Conservation (phyloP, 345 rosid species). For the Populus euphratica region DNA sequence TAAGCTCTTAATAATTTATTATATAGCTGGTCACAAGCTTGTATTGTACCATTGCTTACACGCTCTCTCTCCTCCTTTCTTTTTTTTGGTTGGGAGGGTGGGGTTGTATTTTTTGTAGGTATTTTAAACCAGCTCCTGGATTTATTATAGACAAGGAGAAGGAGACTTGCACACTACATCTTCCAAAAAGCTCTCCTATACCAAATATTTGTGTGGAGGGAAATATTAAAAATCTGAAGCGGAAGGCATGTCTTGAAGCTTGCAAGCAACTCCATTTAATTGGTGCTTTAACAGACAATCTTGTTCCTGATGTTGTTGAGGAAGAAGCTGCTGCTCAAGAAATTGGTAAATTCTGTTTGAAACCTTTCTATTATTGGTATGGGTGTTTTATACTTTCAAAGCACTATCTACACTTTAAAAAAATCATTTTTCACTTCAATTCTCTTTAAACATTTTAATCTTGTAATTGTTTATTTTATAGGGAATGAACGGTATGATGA, state of each 20-base stretch:
- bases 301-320: slow-evolving; percentile 64
- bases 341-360: slow-evolving; percentile 28
- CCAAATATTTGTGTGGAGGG: slow-evolving; percentile 39
- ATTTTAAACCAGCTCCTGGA: slow-evolving; percentile 72
- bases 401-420: neutral
- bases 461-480: slow-evolving; percentile 13
- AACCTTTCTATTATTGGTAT: neutral
- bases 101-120: slow-evolving; percentile 37
- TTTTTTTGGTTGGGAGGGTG: neutral
- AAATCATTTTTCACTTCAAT: neutral
- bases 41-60: neutral
- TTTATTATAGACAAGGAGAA: slow-evolving; percentile 44
- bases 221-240: slow-evolving; percentile 40
- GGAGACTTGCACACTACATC: slow-evolving; percentile 43
- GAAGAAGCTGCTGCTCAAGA: slow-evolving; percentile 49
- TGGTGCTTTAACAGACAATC: slow-evolving; percentile 79
- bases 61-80: neutral
- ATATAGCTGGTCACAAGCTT: neutral
- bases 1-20: neutral
- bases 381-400: neutral
- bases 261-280: slow-evolving; percentile 61
- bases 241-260: slow-evolving; percentile 77
- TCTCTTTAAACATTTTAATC: neutral
- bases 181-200: slow-evolving; percentile 75
- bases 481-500: slow-evolving; percentile 40